Base-by-base conservation (phyloP, 2,329 filamentous ascomycete genomes). In the Verticillium dahliae region DNA sequence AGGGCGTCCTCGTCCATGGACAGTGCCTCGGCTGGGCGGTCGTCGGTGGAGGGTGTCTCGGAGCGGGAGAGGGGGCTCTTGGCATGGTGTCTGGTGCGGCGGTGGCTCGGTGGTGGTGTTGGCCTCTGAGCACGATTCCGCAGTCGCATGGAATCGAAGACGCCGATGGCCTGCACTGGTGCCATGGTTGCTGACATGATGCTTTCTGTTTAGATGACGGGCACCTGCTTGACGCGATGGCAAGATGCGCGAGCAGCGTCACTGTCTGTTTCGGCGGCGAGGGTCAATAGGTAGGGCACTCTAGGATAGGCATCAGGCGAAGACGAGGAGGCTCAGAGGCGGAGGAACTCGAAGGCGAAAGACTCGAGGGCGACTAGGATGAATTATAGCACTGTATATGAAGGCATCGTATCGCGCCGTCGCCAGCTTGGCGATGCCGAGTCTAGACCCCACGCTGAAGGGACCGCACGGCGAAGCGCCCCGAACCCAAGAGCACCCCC, bases 1-100 rank as follows among this genome's bases (percentile, higher is more conserved):
- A 80, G 62, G 0, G 65, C 59, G 11, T 50, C 45, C 45, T 50
- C n/a, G 18, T 50, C 45, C 45, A 50, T 50, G 9, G 15, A 13
- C 3, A 18, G n/a, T n/a, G 60, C n/a, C 54, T 58, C 34, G 45
- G 50, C 37, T 59, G 64, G 34, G 52, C 52, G 5, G 62, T 58
- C 15, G 62, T 63, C 60, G 31, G 33, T 11, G 10, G 58, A 56
- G 11, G 62, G 52, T 18, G 63, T 50, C 45, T 50, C n/a, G n/a
- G 45, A 50, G 45, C 11, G 58, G 22, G 15, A 57, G 35, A 31
- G 50, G 11, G 14, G 57, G 18, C 63, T 64, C 22, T 15, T 38
- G 33, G n/a, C 15, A 35, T 34, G 34, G 60, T 59, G 61, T 57
- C 55, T 18, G 11, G 3, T 59, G 58, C 45, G 18, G 7, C 9